A percentile compares a stretch with the other conserved stretches of the same genome.
Conservation (phyloP, 1,284 basidiomycete genomes). For the Ustilago tritici region DNA sequence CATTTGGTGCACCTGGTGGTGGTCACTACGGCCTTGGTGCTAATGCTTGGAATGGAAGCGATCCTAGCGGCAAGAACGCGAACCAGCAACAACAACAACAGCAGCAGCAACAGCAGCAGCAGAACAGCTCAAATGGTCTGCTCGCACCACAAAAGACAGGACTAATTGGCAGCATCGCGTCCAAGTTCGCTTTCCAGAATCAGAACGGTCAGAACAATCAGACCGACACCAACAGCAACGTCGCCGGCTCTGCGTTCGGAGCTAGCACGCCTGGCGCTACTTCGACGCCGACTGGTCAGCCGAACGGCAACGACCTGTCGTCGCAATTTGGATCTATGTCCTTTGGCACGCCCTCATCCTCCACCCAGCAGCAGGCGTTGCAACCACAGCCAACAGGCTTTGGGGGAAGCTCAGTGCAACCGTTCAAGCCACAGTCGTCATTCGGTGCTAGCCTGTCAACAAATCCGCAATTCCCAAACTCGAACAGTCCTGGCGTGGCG, state of each 20-base stretch:
- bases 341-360: slow-evolving; percentile 14
- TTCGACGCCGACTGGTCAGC: slow-evolving; percentile 13
- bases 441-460: slow-evolving; percentile 54
- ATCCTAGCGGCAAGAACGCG: slow-evolving; percentile 20
- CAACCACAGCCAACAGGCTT: slow-evolving; percentile 60
- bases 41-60: slow-evolving; percentile 56
- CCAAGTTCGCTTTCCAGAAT: slow-evolving; percentile 66
- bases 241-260: slow-evolving; percentile 11
- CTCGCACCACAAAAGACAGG: slow-evolving; percentile 67
- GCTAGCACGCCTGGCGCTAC: slow-evolving; percentile 16
- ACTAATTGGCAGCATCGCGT: slow-evolving; percentile 69
- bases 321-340: slow-evolving; percentile 49
- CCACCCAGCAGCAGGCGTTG: slow-evolving; percentile 26
- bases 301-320: slow-evolving; percentile 18
- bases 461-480: slow-evolving; percentile 20
- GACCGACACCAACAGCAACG: slow-evolving; percentile 2
- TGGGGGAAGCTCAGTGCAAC: slow-evolving; percentile 43
- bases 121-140: slow-evolving; percentile 19
- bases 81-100: slow-evolving; percentile 21
- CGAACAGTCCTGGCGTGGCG: slow-evolving; percentile 16
- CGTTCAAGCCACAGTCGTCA: slow-evolving; percentile 57
- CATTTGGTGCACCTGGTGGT: slow-evolving; percentile 54
- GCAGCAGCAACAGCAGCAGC: slow-evolving; percentile 27
- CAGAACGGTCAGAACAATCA: slow-evolving; percentile 13
- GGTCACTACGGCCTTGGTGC: slow-evolving; percentile 59